Evolutionary conservation across 306 rosid genomes (phyloP), one percentile per base, ranked within the genome.

Genomic region (Sophora flavescens): DNA sequence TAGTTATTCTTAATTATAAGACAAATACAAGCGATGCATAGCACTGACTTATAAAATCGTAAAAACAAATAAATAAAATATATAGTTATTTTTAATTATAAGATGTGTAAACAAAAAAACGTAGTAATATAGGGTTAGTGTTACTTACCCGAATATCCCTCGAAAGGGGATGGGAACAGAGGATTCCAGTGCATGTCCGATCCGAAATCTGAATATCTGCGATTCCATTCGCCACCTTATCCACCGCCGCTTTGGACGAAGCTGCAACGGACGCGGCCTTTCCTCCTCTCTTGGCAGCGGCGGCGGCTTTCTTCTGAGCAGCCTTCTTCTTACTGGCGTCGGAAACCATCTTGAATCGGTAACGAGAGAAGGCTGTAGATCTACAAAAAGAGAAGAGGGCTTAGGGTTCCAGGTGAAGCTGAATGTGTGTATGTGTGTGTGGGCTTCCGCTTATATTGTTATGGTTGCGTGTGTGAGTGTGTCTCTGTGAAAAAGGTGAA

Each of bases 261-360:
- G 82, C 78, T 1, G 90, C 78, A 0, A 91, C 77, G 6, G 89
- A 81, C 2, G 77, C 81, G 0, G 91, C 90, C 80, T 93, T 93
- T 5, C 97, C 97, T 16, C 98, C 97, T 52, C 98, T 81, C 90
- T 91, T 93, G 26, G 98, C 97, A 13, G 97, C 97, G 64, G 98
- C 98, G 39, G 98, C 98, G 30, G 91, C 93, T 87, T 93, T 93
- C 97, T 93, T 93, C 87, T 93, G 97, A 4, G 93, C 93, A 42
- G 88, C 97, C 85, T 93, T 93, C 91, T 89, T 93, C 92, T 93
- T 93, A 80, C 98, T 93, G 36, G 98, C 98, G 85, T 93, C 98
- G 3, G 98, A 93, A 26, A 93, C 98, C 98, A 93, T 93, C 85
- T 50, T 89, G 11, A 71, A 38, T 6, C 15, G 13, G 5, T 41